Evolutionary conservation across 2,329 filamentous ascomycete species (phyloP).

Genomic region (Cladobotryum protrusum): DNA sequence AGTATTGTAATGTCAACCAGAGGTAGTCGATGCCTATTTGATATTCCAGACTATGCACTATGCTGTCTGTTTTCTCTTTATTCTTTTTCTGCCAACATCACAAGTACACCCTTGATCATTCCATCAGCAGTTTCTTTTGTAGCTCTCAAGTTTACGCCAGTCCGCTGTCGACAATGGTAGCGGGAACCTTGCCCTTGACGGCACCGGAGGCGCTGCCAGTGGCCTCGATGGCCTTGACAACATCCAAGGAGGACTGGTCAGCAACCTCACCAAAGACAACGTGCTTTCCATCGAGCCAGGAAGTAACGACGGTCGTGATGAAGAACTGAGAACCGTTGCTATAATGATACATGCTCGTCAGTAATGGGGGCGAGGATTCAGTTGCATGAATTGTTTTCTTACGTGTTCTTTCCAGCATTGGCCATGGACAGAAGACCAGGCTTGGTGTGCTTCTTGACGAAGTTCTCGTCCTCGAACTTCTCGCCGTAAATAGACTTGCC

Average conservation of each 20-base stretch:
- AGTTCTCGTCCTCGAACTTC: constrained; percentile 94
- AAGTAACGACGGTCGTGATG: constrained; percentile 85
- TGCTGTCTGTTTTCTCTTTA: too few species aligned
- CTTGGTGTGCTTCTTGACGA: constrained; percentile 63
- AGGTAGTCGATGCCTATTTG: too few species aligned
- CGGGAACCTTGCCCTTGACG: constrained; percentile 50
- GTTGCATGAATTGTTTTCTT: constrained; percentile 25
- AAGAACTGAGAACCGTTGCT: constrained; percentile 99
- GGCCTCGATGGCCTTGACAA: constrained; percentile 58
- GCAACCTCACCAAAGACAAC: constrained; percentile 77
- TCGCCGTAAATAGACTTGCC: constrained; percentile 93
- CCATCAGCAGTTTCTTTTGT: too few species aligned
- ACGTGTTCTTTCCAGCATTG: constrained; percentile 92
- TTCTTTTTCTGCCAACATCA: too few species aligned
- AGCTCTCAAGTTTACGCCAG: constrained; percentile 32
- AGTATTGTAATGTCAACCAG: too few species aligned
- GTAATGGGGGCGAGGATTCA: background rate
- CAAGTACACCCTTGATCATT: too few species aligned
- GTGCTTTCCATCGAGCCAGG: constrained; percentile 78
- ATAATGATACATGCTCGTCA: constrained; percentile 19
- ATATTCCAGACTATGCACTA: too few species aligned
- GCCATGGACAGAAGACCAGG: constrained; percentile 88
- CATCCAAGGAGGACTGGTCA: constrained; percentile 39
- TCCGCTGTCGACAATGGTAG: constrained; percentile 52
- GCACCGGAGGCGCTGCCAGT: constrained; percentile 49